Base-by-base conservation (phyloP, 805 yeast genomes). In the Pichia nanzhaoensis region DNA sequence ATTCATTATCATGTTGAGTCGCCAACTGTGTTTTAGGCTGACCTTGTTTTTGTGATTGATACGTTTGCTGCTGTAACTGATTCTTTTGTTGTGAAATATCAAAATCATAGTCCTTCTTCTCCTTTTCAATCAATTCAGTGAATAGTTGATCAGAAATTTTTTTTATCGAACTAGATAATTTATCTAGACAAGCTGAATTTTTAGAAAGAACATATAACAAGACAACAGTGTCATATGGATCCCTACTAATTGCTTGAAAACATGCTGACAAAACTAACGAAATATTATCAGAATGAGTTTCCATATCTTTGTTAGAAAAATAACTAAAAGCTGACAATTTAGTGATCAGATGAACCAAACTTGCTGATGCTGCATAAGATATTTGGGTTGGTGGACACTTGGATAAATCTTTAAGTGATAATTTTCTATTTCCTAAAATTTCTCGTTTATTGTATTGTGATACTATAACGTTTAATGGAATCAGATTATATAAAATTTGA, bases 401-500 rank as follows among this genome's bases (percentile, higher is more conserved):
- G 2, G 44, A 27, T 21, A 44, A 31, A 19, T 34, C 47, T 20
- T 49, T 48, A 20, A 45, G 39, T n/a, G 49, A 48, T 7, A 53
- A 14, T 33, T 52, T 46, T 27, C 56, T 51, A 41, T 46, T 51
- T n/a, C 39, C 40, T 13, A 51, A 35, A 17, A 58, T 53, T 13
- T 49, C 45, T 10, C 40, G 35, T 22, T 36, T 35, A 10, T 31
- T 39, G 27, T 47, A 34, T 35, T 12, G 32, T 6, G 20, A 18
- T 14, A 47, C 17, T 28, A 47, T 33, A 7, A 39, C 36, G 24
- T 51, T 51, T 13, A 71, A 55, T 2, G 77, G 79, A 13, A 84
- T 63, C 41, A 82, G 55, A 55, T 84, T 84, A 61, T 80, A 82
- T 8, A 83, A 58, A 41, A 76, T 67, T 55, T 84, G 84, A 41